Evolutionary conservation across 2,329 filamentous ascomycete genomes (phyloP).

Genomic region (Fusarium secorum): DNA sequence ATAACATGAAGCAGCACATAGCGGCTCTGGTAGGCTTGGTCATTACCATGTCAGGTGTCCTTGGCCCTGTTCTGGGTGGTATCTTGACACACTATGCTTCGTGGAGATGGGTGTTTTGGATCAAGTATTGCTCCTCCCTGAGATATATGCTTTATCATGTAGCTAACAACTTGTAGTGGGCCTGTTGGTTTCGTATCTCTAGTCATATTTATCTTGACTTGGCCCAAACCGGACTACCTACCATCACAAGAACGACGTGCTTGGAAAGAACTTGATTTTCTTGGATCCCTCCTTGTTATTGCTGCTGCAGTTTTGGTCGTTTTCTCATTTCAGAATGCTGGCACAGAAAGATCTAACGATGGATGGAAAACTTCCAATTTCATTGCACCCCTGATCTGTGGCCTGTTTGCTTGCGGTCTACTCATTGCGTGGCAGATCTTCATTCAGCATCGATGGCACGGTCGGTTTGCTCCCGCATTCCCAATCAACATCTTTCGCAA

Average conservation of each 20-base stretch:
- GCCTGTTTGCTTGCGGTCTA: slow-evolving; percentile 41
- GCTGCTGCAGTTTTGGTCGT: slow-evolving; percentile 63
- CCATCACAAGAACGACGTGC: slow-evolving; percentile 49
- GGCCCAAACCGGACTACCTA: slow-evolving; percentile 56
- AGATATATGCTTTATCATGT: neutral
- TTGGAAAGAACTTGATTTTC: slow-evolving; percentile 61
- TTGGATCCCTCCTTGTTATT: slow-evolving; percentile 62
- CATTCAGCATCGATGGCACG: slow-evolving; percentile 37
- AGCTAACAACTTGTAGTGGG: slow-evolving; percentile 48
- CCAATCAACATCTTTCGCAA: slow-evolving; percentile 59
- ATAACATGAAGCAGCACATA: slow-evolving; percentile 52
- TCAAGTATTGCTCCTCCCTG: slow-evolving; percentile 54
- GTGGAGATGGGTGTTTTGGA: slow-evolving; percentile 67
- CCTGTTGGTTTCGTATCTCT: slow-evolving; percentile 59
- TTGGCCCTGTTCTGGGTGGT: slow-evolving; percentile 62
- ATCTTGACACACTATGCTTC: slow-evolving; percentile 57
- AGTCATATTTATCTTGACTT: slow-evolving; percentile 56
- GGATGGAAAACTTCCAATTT: slow-evolving; percentile 54
- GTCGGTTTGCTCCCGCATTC: slow-evolving; percentile 51
- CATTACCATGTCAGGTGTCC: slow-evolving; percentile 57
- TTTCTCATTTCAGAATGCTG: slow-evolving; percentile 64
- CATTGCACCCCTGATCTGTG: slow-evolving; percentile 43
- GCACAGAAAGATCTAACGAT: slow-evolving; percentile 42
- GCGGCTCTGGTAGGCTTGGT: slow-evolving; percentile 58
- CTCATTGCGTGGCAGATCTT: slow-evolving; percentile 44